phyloP scores from a whole-genome alignment of 495 filamentous ascomycete species.

The Hypomontagnella monticulosa region DNA sequence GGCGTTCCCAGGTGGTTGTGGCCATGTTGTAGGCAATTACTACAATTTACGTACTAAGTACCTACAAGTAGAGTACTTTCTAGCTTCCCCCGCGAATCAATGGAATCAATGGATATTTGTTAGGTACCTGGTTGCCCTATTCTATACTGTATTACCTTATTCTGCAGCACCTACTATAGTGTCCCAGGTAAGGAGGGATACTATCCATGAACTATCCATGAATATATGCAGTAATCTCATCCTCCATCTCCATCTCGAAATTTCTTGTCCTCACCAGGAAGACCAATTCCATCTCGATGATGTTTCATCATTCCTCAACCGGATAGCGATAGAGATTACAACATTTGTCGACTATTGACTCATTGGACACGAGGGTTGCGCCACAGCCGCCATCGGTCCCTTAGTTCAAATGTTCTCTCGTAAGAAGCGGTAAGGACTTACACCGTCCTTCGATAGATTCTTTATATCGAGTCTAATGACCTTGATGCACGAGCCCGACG shows the following conservation, averaged over 20 bases:
- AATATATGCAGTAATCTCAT: not conserved
- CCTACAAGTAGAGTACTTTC: not conserved
- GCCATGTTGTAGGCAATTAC: too few relatives aligned
- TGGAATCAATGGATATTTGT: too few relatives aligned
- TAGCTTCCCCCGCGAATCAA: not conserved
- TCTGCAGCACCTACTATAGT: too few relatives aligned
- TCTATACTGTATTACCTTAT: too few relatives aligned
- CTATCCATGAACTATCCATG: too few relatives aligned
- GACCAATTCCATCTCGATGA: constrained; percentile 25
- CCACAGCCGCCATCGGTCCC: constrained; percentile 27
- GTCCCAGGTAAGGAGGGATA: too few relatives aligned
- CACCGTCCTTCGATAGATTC: constrained; percentile 3
- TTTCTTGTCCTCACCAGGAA: not conserved
- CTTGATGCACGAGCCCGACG: constrained; percentile 13
- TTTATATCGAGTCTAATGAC: constrained; percentile 4
- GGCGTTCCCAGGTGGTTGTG: not conserved
- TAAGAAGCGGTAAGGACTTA: constrained; percentile 29
- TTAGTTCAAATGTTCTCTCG: constrained; percentile 24
- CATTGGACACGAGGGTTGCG: constrained; percentile 29
- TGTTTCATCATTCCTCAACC: constrained; percentile 31
- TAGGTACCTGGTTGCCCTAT: not conserved
- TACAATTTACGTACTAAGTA: constrained; percentile 30
- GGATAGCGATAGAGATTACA: constrained; percentile 39
- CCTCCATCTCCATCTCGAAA: constrained; percentile 2
- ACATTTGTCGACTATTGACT: constrained; percentile 31